Evolutionary conservation across 345 rosid genomes (phyloP).

Genomic region (Acer saccharum): DNA sequence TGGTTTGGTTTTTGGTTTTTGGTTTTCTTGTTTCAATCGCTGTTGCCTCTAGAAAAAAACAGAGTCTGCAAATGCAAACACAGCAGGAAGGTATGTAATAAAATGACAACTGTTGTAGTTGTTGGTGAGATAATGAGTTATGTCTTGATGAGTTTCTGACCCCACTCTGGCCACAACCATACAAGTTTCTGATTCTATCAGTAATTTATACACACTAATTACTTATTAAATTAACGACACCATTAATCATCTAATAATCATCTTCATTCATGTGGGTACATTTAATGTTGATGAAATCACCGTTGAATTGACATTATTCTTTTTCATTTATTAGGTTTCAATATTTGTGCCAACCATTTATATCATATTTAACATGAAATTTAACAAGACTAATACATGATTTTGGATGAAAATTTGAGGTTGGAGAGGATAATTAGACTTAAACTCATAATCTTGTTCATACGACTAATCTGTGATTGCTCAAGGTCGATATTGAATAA

Average conservation of each 20-base stretch:
- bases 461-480: neutral
- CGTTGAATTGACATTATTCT: neutral
- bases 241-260: no score
- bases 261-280: neutral
- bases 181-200: conserved; percentile 1
- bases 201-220: no score
- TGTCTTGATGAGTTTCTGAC: neutral
- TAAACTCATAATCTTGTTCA: neutral
- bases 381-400: no score
- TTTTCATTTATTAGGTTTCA: neutral
- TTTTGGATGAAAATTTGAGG: neutral
- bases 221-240: neutral
- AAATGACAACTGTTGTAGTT: conserved; percentile 7
- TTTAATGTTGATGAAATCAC: neutral
- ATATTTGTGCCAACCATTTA: neutral
- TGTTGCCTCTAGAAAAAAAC: neutral
- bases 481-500: no score
- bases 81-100: neutral
- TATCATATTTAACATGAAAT: neutral
- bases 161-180: neutral
- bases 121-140: neutral
- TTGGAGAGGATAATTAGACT: accelerated
- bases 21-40: neutral
- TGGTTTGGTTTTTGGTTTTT: neutral
- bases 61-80: neutral